These are phyloP conservation scores for Mrakia frigida DNA, from an alignment of 768 basidiomycete species.

Conservation along the genomic window DNA sequence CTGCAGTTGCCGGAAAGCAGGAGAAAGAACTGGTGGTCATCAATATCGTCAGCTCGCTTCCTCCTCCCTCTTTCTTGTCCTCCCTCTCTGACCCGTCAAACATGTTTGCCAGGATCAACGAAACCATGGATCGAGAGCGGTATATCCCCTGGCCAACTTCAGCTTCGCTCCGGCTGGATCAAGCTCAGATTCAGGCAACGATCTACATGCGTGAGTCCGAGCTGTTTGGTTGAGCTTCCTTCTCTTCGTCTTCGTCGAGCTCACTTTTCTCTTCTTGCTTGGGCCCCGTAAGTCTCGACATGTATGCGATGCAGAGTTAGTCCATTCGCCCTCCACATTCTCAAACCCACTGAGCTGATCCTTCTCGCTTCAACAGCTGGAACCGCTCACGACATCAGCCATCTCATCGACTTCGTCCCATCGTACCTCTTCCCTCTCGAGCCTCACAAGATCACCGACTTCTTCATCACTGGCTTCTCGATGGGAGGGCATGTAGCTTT, in stretches of 20 bases:
- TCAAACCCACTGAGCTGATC: background rate
- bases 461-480: background rate
- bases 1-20: background rate
- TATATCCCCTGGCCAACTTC: background rate
- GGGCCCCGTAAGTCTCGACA: background rate
- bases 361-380: conserved; percentile 47
- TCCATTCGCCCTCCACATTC: background rate
- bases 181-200: background rate
- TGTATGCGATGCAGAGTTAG: background rate
- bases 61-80: background rate
- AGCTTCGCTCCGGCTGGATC: background rate
- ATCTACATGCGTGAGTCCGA: background rate
- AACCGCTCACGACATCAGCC: conserved; percentile 68
- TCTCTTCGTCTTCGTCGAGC: background rate
- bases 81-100: background rate
- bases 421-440: conserved; percentile 71
- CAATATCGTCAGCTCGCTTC: background rate
- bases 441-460: background rate
- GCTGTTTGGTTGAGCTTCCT: background rate
- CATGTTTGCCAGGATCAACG: background rate
- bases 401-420: conserved; percentile 73
- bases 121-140: background rate
- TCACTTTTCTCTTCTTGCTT: background rate
- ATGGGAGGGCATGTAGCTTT: background rate
- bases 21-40: background rate